Evolutionary conservation across 2,329 filamentous ascomycete genomes (phyloP).

Genomic region (Penicillium sp.): DNA sequence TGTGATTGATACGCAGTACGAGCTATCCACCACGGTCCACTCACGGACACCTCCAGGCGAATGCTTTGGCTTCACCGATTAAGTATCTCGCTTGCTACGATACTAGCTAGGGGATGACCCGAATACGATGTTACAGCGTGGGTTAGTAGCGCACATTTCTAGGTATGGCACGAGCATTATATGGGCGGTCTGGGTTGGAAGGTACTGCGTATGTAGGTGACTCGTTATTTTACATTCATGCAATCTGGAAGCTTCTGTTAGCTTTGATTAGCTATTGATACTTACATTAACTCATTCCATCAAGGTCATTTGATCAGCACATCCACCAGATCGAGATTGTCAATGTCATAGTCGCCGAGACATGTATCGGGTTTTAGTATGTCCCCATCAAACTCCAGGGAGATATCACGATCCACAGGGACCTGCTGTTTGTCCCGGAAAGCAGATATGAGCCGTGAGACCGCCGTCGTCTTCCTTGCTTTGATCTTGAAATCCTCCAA

Average conservation of each 20-base stretch:
- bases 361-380: slow-evolving; percentile 57
- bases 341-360: slow-evolving; percentile 66
- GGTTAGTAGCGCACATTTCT: too few relatives aligned
- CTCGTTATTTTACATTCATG: neutral
- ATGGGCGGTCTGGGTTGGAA: too few relatives aligned
- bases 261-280: neutral
- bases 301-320: slow-evolving; percentile 57
- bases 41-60: too few relatives aligned
- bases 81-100: too few relatives aligned
- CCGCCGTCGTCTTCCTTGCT: slow-evolving; percentile 48
- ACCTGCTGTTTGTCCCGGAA: slow-evolving; percentile 58
- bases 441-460: slow-evolving; percentile 59
- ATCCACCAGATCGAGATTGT: slow-evolving; percentile 71
- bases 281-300: neutral
- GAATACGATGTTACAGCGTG: too few relatives aligned
- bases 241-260: neutral
- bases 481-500: slow-evolving; percentile 51
- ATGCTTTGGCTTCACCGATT: too few relatives aligned
- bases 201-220: neutral
- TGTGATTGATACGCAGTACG: slow-evolving; percentile 13
- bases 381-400: slow-evolving; percentile 73
- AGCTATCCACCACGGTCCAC: too few relatives aligned
- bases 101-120: too few relatives aligned
- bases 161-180: too few relatives aligned
- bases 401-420: slow-evolving; percentile 51